phyloP scores from a whole-genome alignment of 2,329 filamentous ascomycete genomes.

The Dactylellina parvicollis region DNA sequence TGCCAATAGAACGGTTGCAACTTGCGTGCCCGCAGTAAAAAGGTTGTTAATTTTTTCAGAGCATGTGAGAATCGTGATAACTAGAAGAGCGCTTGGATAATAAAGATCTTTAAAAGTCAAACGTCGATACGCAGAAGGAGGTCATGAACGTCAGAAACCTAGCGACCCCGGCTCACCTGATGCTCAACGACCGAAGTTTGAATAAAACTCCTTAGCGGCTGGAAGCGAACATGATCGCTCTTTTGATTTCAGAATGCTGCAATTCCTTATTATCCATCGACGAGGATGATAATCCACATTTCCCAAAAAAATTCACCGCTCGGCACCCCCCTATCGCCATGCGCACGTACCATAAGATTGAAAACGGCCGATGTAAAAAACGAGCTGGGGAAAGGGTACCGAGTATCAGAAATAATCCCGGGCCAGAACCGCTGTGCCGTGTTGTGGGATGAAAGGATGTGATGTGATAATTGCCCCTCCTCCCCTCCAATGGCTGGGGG shows the following conservation, averaged over 20 bases:
- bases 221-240: constrained; percentile 17
- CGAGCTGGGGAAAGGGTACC: constrained; percentile 3
- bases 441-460: constrained; percentile 46
- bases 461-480: constrained; percentile 45
- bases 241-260: constrained; percentile 1
- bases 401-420: constrained; percentile 27
- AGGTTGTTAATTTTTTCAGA: neutral
- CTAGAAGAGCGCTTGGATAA: neutral
- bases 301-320: too few relatives aligned
- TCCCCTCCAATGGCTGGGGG: constrained; percentile 45
- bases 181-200: constrained; percentile 32
- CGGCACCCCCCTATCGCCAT: constrained; percentile 16
- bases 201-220: constrained; percentile 29
- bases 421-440: constrained; percentile 42
- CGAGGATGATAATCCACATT: constrained; percentile 23
- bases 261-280: constrained; percentile 36
- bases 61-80: neutral
- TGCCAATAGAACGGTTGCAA: constrained; percentile 23
- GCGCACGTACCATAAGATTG: constrained; percentile 36
- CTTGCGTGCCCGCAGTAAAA: neutral
- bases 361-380: constrained; percentile 23
- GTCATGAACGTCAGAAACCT: constrained; percentile 5
- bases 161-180: constrained; percentile 28
- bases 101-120: neutral
- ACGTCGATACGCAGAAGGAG: constrained; percentile 1